Percentiles rank a stretch among this genome's conserved stretches.
phyloP scores from a whole-genome alignment of 805 yeast species.

The Cyberlindnera xishuangbannaensis region DNA sequence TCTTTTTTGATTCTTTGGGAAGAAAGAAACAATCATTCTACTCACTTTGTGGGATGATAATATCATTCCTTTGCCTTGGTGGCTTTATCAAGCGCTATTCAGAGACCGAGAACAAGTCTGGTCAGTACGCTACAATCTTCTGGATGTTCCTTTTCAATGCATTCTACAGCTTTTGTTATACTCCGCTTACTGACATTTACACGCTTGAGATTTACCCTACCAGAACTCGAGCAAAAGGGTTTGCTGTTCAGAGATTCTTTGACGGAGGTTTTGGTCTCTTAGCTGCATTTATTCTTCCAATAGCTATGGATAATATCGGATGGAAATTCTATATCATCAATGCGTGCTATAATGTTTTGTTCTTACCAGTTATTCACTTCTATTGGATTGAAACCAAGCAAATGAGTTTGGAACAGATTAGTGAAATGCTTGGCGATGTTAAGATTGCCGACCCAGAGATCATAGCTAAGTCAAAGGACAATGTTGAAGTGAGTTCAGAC shows the following conservation, averaged over 20 bases:
- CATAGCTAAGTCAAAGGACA: no score
- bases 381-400: constrained; percentile 28
- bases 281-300: constrained; percentile 16
- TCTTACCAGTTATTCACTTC: constrained; percentile 22
- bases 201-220: constrained; percentile 10
- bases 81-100: constrained; percentile 10
- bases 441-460: constrained; percentile 6
- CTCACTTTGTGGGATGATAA: constrained; percentile 9
- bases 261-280: constrained; percentile 12
- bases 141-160: constrained; percentile 16
- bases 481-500: no score
- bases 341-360: constrained; percentile 21
- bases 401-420: constrained; percentile 27
- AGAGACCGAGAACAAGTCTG: constrained; percentile 6
- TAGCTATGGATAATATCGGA: constrained; percentile 23
- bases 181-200: constrained; percentile 12
- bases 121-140: constrained; percentile 14
- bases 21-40: constrained; percentile 8
- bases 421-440: constrained; percentile 21
- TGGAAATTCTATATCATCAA: constrained; percentile 26
- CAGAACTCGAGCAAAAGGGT: constrained; percentile 7
- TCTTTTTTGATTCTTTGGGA: constrained; percentile 10
- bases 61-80: constrained; percentile 10
- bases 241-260: constrained; percentile 7
- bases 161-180: constrained; percentile 11